These are phyloP conservation scores for Geotrichum histeridarum DNA, from an alignment of 1,139 yeast species.

Conservation along the genomic window DNA sequence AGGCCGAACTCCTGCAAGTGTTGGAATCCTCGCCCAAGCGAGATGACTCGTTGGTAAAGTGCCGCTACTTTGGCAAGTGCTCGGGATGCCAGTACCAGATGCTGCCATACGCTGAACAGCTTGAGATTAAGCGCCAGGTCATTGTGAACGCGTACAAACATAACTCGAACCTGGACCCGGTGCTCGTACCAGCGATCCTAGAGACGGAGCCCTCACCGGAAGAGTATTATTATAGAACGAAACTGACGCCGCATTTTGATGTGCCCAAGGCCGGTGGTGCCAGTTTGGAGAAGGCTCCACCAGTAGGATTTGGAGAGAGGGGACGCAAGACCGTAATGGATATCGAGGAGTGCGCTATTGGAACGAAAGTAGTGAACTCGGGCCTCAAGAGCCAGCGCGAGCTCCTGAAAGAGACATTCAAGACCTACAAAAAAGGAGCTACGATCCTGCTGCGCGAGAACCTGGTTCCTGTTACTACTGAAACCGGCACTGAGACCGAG, in stretches of 20 bases:
- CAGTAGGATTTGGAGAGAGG: slow-evolving; percentile 82
- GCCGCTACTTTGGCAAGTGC: slow-evolving; percentile 76
- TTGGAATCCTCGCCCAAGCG: slow-evolving; percentile 44
- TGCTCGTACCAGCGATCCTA: slow-evolving; percentile 53
- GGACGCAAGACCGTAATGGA: slow-evolving; percentile 77
- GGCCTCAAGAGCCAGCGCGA: slow-evolving; percentile 72
- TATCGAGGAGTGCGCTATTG: slow-evolving; percentile 90
- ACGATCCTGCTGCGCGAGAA: slow-evolving; percentile 81
- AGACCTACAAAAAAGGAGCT: slow-evolving; percentile 69
- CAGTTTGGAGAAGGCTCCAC: slow-evolving; percentile 49
- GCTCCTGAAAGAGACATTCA: slow-evolving; percentile 48
- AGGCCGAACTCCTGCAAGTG: slow-evolving; percentile 65
- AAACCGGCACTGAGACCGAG: slow-evolving; percentile 32
- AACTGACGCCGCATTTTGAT: slow-evolving; percentile 92
- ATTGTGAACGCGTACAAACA: slow-evolving; percentile 76
- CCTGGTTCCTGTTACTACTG: slow-evolving; percentile 6
- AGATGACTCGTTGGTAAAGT: slow-evolving; percentile 52
- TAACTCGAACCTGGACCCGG: slow-evolving; percentile 52
- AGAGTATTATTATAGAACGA: slow-evolving; percentile 75
- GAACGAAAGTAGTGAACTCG: slow-evolving; percentile 67
- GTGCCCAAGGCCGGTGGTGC: slow-evolving; percentile 52
- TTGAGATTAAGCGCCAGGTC: slow-evolving; percentile 64
- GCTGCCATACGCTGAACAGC: slow-evolving; percentile 65
- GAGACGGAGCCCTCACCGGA: slow-evolving; percentile 77
- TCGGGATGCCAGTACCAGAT: slow-evolving; percentile 93